Evolutionary conservation across 805 yeast genomes (phyloP).

Genomic region (Limtongia smithiae): DNA sequence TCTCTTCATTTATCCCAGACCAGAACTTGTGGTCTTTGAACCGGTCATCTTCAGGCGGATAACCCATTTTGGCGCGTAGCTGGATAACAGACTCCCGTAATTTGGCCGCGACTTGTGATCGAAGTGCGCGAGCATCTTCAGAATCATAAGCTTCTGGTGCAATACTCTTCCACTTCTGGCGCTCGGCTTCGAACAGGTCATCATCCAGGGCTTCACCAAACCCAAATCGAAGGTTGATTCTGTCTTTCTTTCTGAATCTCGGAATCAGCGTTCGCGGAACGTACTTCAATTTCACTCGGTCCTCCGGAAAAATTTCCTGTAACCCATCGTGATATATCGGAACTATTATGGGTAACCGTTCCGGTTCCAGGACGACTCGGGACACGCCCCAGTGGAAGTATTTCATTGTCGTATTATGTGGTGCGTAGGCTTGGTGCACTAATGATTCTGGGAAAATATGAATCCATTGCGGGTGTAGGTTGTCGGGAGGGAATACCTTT

Average conservation of each 20-base stretch:
- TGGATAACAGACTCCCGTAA: conserved; percentile 55
- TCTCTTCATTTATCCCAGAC: conserved; percentile 56
- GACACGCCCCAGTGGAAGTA: conserved; percentile 96
- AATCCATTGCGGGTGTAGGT: conserved; percentile 55
- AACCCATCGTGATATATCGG: conserved; percentile 86
- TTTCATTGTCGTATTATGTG: conserved; percentile 81
- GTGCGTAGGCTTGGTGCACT: conserved; percentile 76
- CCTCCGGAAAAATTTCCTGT: conserved; percentile 82
- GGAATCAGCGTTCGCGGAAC: conserved; percentile 46
- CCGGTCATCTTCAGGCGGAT: conserved; percentile 62
- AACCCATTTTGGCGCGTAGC: conserved; percentile 30
- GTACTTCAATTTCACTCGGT: conserved; percentile 52
- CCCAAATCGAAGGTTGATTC: conserved; percentile 53
- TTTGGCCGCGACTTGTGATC: conserved; percentile 67
- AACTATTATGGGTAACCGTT: conserved; percentile 77
- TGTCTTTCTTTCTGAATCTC: conserved; percentile 2
- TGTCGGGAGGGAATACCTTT: background rate
- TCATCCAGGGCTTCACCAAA: conserved; percentile 73
- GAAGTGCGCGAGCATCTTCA: conserved; percentile 56
- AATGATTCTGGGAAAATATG: conserved; percentile 95
- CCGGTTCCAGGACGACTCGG: conserved; percentile 74
- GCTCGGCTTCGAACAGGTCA: conserved; percentile 51
- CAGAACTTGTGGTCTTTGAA: conserved; percentile 70
- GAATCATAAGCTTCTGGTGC: conserved; percentile 61
- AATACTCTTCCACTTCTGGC: conserved; percentile 66